Evolutionary conservation across 352 stramenopile species (phyloP), one percentile per base, ranked within the genome.

Genomic region (Globisporangium takayamanum): DNA sequence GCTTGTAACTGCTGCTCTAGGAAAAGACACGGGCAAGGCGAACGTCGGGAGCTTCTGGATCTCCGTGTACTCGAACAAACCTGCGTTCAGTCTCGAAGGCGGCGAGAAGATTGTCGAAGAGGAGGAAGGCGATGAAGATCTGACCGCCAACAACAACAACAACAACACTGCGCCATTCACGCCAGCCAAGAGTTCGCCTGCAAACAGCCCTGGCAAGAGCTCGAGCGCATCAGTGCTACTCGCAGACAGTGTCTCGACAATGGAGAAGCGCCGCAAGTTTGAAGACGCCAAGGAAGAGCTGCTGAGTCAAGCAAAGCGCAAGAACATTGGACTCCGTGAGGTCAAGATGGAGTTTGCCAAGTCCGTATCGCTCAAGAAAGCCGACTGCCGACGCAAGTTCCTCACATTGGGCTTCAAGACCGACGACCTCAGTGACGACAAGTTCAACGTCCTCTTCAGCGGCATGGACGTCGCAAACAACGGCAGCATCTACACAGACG

Each of bases 11-110:
- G 5, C 37, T 46, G 18, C 41, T 18, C 51, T 30, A 93, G 84
- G 78, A 91, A 90, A 92, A 69, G 73, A 71, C 22, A 80, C 73
- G n/a, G 78, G 81, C 1, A 88, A 87, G 22, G 87, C 70, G 2
- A 92, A 92, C 37, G 75, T 88, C 15, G 84, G 84, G 0, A 89
- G 57, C 30, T 94, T 94, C 58, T 94, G 84, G 84, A 48, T 94
- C 22, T 94, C 84, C 0, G 75, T 92, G 7, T 94, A 94, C 49
- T 87, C 78, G 0, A 69, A 90, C 52, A 83, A 81, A n/a, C 20
- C 68, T 7, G 73, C 70, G 22, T 92, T 94, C 55, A 67, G 67
- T 8, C 59, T 94, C 10, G 77, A 94, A 69, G 82, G 81, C 26
- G 79, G 82, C 1, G 78, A 94, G 41, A 72, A 70, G 53, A 92